Base-by-base conservation (phyloP, 2,329 filamentous ascomycete genomes). In the Tympanopsis confertula region DNA sequence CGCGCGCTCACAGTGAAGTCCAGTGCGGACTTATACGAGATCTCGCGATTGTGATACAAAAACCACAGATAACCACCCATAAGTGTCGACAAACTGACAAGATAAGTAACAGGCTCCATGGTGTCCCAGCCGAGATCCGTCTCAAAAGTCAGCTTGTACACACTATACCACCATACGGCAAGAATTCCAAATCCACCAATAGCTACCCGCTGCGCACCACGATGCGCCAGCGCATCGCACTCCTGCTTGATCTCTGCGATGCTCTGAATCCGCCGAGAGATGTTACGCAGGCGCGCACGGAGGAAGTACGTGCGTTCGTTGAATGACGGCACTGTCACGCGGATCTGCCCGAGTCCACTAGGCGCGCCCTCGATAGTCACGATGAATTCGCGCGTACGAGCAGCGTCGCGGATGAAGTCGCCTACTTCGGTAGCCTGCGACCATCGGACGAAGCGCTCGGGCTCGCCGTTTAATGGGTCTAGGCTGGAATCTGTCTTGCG, bases 51-150 rank as follows among this genome's bases (percentile, higher is more conserved):
- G 63, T 94, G 85, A 59, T 88, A 94, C 12, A 94, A 64, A 55
- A 95, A 94, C 86, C 86, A 95, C 38, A 94, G 66, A 51, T 95
- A 95, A 46, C 86, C 88, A 5, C 81, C 81, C 64, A 94, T 93
- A 50, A 94, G 75, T 12, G 83, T 87, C 1, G 79, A 76, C 45
- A 95, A 66, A n/a, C 86, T 84, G 2, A 84, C 86, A 13, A 94
- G 74, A 52, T 94, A 94, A 22, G 86, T 94, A 2, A 94, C 76
- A 0, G 86, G 87, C 58, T 94, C 87, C 67, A 94, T 87, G 5
- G 86, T 73, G 49, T 94, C 86, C 87, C 87, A 94, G 4, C 87
- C 87, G 42, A 83, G 68, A 30, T 86, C 76, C 0, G 86, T 94
- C 46, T 73, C 66, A 46, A 80, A 80, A 2, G 73, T 78, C 37